phyloP scores from a whole-genome alignment of 2,329 filamentous ascomycete species.

The Penicillium expansum region DNA sequence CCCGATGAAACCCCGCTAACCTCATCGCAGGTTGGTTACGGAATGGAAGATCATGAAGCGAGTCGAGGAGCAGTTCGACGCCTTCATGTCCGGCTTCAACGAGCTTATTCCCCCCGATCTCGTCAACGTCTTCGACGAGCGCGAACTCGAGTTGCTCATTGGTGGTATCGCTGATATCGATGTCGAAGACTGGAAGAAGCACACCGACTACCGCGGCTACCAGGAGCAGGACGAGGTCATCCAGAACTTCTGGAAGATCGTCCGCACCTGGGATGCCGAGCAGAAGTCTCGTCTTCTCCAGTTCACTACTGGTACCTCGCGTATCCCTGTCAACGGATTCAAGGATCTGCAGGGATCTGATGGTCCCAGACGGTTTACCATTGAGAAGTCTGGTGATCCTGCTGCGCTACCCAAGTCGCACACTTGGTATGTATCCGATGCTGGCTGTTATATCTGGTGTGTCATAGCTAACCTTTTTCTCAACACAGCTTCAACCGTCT shows the following conservation, averaged over 20 bases:
- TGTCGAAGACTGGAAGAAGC: conserved; percentile 99
- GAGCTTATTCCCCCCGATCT: conserved; percentile 95
- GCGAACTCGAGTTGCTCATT: conserved; percentile 92
- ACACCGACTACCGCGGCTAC: conserved; percentile 98
- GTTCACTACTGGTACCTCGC: conserved; percentile 94
- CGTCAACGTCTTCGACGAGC: conserved; percentile 97
- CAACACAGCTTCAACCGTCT: conserved; percentile 86
- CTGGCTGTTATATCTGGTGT: neutral
- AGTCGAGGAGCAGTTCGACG: conserved; percentile 96
- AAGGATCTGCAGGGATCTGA: conserved; percentile 98
- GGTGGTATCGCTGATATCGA: conserved; percentile 99
- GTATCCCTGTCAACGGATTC: conserved; percentile 98
- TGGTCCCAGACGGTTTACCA: conserved; percentile 90
- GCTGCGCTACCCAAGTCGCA: conserved; percentile 93
- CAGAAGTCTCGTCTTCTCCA: conserved; percentile 95
- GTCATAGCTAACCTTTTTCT: conserved; percentile 21
- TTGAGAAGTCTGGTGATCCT: conserved; percentile 93
- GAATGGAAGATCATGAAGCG: conserved; percentile 99
- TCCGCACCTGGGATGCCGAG: conserved; percentile 94
- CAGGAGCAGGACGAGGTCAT: conserved; percentile 97
- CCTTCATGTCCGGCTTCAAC: conserved; percentile 95
- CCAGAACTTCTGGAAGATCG: conserved; percentile 96
- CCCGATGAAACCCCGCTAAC: neutral
- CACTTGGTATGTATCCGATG: conserved; percentile 72
- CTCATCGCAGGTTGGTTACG: conserved; percentile 68